Base-by-base conservation (phyloP, 257 asterid genomes). In the Nicotiana noctiflora region DNA sequence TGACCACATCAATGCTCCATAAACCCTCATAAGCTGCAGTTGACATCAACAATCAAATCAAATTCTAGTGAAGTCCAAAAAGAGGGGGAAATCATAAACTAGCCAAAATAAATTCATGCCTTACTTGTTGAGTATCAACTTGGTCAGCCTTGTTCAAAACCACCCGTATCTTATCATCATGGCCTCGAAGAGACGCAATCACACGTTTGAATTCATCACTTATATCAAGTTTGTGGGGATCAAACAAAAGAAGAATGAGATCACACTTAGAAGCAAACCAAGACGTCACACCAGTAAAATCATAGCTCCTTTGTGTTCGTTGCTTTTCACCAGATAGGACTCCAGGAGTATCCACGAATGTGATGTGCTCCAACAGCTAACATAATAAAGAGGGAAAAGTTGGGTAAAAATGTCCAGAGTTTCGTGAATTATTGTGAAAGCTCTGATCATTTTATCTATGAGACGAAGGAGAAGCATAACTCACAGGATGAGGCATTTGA, bases 1-100 rank as follows among this genome's bases (percentile, higher is more conserved):
- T 55, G 99, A 95, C 99, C 99, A 95, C 99, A 95, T 95, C 84
- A 95, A 81, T 34, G 99, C 99, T 83, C 99, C 99, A 75, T 95
- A 95, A 29, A 95, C 98, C 85, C 98, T 88, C 99, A 95, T 95
- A 75, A 95, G 97, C 99, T 95, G 87, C 88, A 88, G 79, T 27
- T 75, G 15, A 83, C 34, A 64, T 15, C 76, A 72, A 72, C n/a
- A 79, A 3, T 63, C 8, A 79, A n/a, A 63, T 67, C 46, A 79
- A 79, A 32, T 63, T 19, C 17, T 34, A 79, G 62, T 31, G 15
- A 13, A 46, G 82, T 44, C 27, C 61, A 40, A 14, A 11, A 63
- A 62, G 2, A 23, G 23, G 78, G 6, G 78, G 59, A 46, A 46
- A 72, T 44, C 37, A 27, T 72, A 46, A 72, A 46, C 1, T 19